These are phyloP conservation scores for Nyctanthes arbortristis DNA, from an alignment of 257 asterid genomes.

Conservation along the genomic window DNA sequence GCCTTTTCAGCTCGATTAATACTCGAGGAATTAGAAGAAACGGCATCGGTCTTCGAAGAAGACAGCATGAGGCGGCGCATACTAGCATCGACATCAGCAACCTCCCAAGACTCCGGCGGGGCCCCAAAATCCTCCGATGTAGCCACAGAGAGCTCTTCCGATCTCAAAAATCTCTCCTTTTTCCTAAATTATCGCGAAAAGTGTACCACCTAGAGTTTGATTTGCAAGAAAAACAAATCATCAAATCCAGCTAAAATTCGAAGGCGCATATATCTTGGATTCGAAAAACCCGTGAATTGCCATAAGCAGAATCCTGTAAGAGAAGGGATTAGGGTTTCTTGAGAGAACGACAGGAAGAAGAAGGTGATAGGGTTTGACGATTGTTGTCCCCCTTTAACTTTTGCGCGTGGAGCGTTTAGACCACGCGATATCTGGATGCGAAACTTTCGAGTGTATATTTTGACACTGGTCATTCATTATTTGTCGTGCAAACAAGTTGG, in stretches of 20 bases:
- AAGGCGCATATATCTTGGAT: conserved; percentile 28
- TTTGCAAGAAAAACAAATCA: conserved; percentile 29
- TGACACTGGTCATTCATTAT: too few species aligned
- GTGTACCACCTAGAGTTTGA: conserved; percentile 34
- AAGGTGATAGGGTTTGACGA: conserved; percentile 68
- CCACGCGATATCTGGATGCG: conserved; percentile 27
- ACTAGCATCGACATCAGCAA: conserved; percentile 89
- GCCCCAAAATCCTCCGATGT: conserved; percentile 60
- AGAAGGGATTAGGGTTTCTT: conserved; percentile 43
- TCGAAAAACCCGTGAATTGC: conserved; percentile 30
- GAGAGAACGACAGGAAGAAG: conserved; percentile 7
- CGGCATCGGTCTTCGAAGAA: conserved; percentile 51
- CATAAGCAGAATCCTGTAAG: conserved; percentile 20
- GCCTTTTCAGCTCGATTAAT: conserved; percentile 48
- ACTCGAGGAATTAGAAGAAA: conserved; percentile 24
- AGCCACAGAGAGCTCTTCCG: conserved; percentile 78
- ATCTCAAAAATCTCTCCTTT: conserved; percentile 26
- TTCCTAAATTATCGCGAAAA: conserved; percentile 18
- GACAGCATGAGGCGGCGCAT: conserved; percentile 77
- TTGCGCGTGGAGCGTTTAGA: conserved; percentile 25
- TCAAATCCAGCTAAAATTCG: conserved; percentile 49
- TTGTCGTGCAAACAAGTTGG: too few species aligned
- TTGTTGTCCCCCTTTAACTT: conserved; percentile 23
- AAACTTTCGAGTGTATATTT: too few species aligned
- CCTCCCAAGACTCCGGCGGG: conserved; percentile 99